Percentiles rank a stretch among this genome's conserved stretches.
phyloP scores from a whole-genome alignment of 1,139 yeast genomes.

The Candida pseudoviswanathii region DNA sequence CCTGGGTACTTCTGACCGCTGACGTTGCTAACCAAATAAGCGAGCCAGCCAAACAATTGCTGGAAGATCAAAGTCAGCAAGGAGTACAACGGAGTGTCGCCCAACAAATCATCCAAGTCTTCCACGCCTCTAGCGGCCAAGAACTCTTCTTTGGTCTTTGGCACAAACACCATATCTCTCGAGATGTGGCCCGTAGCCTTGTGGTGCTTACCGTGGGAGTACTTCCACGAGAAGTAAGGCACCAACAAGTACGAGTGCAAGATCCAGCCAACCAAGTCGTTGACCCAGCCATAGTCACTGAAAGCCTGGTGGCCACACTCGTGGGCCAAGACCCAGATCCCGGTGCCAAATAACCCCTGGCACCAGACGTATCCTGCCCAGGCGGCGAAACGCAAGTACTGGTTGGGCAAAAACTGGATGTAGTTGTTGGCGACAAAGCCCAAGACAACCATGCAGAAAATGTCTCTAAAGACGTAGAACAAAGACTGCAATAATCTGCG shows the following conservation, averaged over 20 bases:
- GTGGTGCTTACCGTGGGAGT: slow-evolving; percentile 82
- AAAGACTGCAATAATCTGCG: slow-evolving; percentile 59
- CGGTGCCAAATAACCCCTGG: slow-evolving; percentile 69
- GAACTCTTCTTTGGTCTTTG: slow-evolving; percentile 62
- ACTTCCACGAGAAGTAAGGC: slow-evolving; percentile 88
- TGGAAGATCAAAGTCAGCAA: slow-evolving; percentile 59
- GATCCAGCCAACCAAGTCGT: slow-evolving; percentile 81
- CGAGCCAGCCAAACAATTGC: slow-evolving; percentile 77
- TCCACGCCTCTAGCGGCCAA: slow-evolving; percentile 39
- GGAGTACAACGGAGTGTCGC: slow-evolving; percentile 73
- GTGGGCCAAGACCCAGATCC: slow-evolving; percentile 85
- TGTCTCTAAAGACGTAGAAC: slow-evolving; percentile 33
- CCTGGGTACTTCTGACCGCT: slow-evolving; percentile 73
- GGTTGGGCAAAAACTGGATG: slow-evolving; percentile 53
- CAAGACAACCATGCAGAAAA: slow-evolving; percentile 41
- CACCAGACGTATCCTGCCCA: slow-evolving; percentile 56
- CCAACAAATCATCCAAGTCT: slow-evolving; percentile 60
- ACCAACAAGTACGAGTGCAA: slow-evolving; percentile 77
- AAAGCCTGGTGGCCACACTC: slow-evolving; percentile 92
- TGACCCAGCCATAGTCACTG: slow-evolving; percentile 66
- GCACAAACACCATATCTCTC: slow-evolving; percentile 83
- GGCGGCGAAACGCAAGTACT: slow-evolving; percentile 48
- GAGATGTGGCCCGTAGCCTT: slow-evolving; percentile 83
- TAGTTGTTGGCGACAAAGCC: slow-evolving; percentile 52
- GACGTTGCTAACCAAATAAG: slow-evolving; percentile 67